Conservation (phyloP, 345 rosid species). For the Erodium maritimum region DNA sequence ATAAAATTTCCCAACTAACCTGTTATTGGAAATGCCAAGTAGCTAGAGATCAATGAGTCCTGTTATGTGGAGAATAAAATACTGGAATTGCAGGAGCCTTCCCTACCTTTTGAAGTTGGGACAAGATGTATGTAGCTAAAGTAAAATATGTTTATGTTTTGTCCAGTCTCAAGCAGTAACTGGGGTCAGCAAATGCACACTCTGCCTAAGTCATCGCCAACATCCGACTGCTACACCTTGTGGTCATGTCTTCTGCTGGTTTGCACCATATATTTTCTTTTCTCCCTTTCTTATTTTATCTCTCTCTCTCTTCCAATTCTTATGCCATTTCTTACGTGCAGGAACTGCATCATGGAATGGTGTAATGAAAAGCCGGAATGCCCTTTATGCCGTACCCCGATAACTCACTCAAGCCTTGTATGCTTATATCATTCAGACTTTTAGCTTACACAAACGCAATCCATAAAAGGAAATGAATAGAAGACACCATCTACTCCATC, state of each 20-base stretch:
- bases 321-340: conserved; percentile 9
- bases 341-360: conserved; percentile 98
- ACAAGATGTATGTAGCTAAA: not conserved
- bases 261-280: not conserved
- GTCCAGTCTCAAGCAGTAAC: conserved; percentile 22
- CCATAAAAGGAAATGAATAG: not conserved
- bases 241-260: conserved; percentile 95
- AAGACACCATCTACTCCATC: not conserved
- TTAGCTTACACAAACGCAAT: conserved; percentile 14
- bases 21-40: too few relatives aligned
- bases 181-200: conserved; percentile 62
- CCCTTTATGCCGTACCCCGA: conserved; percentile 82
- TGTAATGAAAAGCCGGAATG: conserved; percentile 97
- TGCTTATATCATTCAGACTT: conserved; percentile 82
- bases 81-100: too few relatives aligned
- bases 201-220: conserved; percentile 74
- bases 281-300: conserved; percentile 3
- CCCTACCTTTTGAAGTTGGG: not conserved
- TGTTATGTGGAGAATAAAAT: too few relatives aligned
- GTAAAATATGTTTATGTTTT: not conserved
- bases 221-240: conserved; percentile 86
- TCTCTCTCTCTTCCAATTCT: not conserved
- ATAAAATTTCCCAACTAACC: too few relatives aligned
- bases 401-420: conserved; percentile 75
- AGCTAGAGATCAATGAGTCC: too few relatives aligned